Conservation (phyloP, 345 rosid species). For the Syzygium aromaticum region DNA sequence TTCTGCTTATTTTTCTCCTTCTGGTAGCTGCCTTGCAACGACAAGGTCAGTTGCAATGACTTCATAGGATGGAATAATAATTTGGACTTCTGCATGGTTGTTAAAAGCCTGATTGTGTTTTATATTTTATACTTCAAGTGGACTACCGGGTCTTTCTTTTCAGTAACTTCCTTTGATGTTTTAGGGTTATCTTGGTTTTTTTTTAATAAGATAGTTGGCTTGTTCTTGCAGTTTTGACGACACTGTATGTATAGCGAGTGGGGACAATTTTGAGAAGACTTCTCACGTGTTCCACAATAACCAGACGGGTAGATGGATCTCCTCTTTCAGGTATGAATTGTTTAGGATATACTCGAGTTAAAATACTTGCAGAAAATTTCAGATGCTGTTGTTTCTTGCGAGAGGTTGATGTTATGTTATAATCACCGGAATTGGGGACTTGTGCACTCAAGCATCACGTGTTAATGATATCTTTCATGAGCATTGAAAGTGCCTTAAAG, state of each 20-base stretch:
- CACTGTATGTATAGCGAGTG: constrained; percentile 43
- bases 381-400: not conserved
- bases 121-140: not conserved
- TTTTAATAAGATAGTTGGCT: not conserved
- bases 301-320: constrained; percentile 58
- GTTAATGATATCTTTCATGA: not conserved
- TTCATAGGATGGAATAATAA: not conserved
- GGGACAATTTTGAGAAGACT: constrained; percentile 36
- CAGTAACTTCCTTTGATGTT: not conserved
- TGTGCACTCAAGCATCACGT: not conserved
- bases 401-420: not conserved
- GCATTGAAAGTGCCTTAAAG: not conserved
- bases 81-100: not conserved
- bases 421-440: not conserved
- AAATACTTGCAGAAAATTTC: not conserved
- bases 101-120: not conserved
- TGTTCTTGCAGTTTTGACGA: constrained; percentile 43
- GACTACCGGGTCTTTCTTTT: not conserved
- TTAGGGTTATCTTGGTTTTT: not conserved
- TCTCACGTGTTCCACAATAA: constrained; percentile 47
- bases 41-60: constrained; percentile 38
- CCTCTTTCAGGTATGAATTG: constrained; percentile 48
- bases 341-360: not conserved
- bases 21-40: constrained; percentile 62
- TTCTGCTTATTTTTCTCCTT: constrained; percentile 90